phyloP scores from a whole-genome alignment of 1,284 basidiomycete genomes.

The Coniferiporia sulphurascens region DNA sequence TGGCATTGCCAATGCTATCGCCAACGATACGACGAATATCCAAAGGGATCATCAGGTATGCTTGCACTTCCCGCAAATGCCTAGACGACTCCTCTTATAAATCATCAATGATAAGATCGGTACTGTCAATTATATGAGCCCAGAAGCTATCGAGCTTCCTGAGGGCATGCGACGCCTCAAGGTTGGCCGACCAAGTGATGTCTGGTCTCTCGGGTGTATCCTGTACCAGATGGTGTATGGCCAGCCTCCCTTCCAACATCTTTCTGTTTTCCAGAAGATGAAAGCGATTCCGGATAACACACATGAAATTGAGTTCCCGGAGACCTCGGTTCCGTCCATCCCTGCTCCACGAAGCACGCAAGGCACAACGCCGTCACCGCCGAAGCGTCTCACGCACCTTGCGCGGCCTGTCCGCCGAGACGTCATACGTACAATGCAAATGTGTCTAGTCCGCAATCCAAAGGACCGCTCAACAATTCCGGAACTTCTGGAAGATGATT shows the following conservation, averaged over 20 bases:
- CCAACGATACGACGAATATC: constrained; percentile 96
- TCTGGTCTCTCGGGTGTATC: constrained; percentile 98
- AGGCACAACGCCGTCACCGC: constrained; percentile 33
- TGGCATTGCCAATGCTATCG: constrained; percentile 94
- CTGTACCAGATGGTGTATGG: constrained; percentile 98
- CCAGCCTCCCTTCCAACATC: constrained; percentile 85
- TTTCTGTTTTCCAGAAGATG: constrained; percentile 83
- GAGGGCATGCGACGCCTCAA: constrained; percentile 75
- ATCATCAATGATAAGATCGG: constrained; percentile 58
- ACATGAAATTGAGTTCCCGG: constrained; percentile 76
- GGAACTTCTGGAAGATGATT: constrained; percentile 59
- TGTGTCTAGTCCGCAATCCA: constrained; percentile 67
- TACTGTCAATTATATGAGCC: constrained; percentile 95
- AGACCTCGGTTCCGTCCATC: constrained; percentile 49
- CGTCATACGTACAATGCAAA: constrained; percentile 70
- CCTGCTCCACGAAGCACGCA: constrained; percentile 32
- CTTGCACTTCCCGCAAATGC: not conserved
- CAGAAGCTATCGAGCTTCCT: constrained; percentile 83
- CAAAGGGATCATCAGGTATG: constrained; percentile 86
- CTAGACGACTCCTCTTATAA: not conserved
- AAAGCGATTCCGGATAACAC: constrained; percentile 76
- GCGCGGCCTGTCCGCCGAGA: constrained; percentile 60
- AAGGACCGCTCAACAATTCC: constrained; percentile 83
- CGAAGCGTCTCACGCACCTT: constrained; percentile 56
- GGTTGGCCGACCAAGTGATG: constrained; percentile 85